These are phyloP conservation scores for Globisporangium acanthophoron DNA, from an alignment of 352 stramenopile species.

Conservation along the genomic window DNA sequence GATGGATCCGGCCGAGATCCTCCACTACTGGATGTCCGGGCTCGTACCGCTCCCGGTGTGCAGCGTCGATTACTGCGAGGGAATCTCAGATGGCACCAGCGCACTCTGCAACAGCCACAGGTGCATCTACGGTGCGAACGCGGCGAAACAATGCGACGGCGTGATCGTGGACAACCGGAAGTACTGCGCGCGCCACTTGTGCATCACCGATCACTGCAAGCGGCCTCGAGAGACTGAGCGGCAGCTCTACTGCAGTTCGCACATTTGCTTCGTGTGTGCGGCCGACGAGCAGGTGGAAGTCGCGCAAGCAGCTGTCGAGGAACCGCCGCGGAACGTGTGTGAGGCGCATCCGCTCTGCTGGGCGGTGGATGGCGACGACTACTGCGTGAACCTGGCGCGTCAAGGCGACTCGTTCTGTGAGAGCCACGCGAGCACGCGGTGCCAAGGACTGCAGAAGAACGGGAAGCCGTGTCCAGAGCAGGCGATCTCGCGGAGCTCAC, in stretches of 20 bases:
- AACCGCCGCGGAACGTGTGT: constrained; percentile 52
- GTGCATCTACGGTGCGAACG: constrained; percentile 10
- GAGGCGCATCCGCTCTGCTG: constrained; percentile 48
- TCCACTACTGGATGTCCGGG: constrained; percentile 52
- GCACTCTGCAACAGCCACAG: constrained; percentile 22
- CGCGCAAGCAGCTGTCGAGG: constrained; percentile 21
- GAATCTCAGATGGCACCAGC: constrained; percentile 22
- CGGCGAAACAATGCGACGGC: constrained; percentile 17
- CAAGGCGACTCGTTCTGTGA: constrained; percentile 36
- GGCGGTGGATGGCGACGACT: constrained; percentile 16
- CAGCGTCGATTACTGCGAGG: constrained; percentile 19
- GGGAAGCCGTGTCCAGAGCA: constrained; percentile 26
- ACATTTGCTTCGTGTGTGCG: constrained; percentile 62
- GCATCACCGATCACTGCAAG: constrained; percentile 30
- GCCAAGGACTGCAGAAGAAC: constrained; percentile 20
- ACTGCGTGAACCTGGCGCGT: constrained; percentile 34
- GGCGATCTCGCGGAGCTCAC: constrained; percentile 21
- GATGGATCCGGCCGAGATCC: constrained; percentile 48
- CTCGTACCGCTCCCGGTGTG: constrained; percentile 45
- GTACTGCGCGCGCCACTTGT: constrained; percentile 47
- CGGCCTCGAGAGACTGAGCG: constrained; percentile 18
- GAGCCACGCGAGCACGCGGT: constrained; percentile 14
- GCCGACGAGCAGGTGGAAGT: constrained; percentile 7
- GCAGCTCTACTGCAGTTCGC: constrained; percentile 39
- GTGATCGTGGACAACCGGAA: constrained; percentile 20